Percentiles rank a stretch among this genome's conserved stretches.
Conservation (phyloP, 179 eudicot genomes). For the Beta corolliflora region DNA sequence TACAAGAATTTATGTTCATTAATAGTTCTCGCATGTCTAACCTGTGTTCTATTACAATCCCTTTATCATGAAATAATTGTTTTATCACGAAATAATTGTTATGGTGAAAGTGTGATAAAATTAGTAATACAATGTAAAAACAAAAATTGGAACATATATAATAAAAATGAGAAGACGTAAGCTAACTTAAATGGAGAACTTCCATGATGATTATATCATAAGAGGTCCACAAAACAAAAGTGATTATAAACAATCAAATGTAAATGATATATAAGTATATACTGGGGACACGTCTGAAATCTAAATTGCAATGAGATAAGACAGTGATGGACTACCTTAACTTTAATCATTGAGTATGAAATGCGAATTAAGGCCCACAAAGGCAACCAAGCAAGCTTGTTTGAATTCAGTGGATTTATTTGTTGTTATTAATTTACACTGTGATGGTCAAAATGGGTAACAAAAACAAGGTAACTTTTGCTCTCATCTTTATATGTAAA, state of each 20-base stretch:
- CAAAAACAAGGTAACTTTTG: constrained; percentile 39
- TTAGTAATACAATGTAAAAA: no score
- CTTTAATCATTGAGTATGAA: constrained; percentile 35
- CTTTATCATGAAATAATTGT: no score
- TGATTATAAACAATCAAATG: constrained; percentile 25
- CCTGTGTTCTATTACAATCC: no score
- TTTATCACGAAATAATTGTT: no score
- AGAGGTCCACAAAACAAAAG: constrained; percentile 7
- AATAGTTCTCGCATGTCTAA: no score
- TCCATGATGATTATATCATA: constrained; percentile 1
- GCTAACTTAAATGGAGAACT: not conserved
- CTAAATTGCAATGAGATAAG: constrained; percentile 30
- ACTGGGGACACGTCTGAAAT: constrained; percentile 11
- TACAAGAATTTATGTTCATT: no score
- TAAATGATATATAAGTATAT: constrained; percentile 25
- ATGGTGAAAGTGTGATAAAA: no score
- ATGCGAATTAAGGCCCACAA: constrained; percentile 32
- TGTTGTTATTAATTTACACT: constrained; percentile 8
- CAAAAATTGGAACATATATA: no score
- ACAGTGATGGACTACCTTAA: constrained; percentile 29
- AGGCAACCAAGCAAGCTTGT: constrained; percentile 18
- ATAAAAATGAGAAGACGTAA: not conserved
- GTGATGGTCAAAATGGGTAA: constrained; percentile 43
- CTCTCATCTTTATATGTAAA: constrained; percentile 36
- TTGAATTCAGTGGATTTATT: constrained; percentile 7